Base-by-base conservation (phyloP, 2,329 filamentous ascomycete genomes). In the Xylariaceae sp. region DNA sequence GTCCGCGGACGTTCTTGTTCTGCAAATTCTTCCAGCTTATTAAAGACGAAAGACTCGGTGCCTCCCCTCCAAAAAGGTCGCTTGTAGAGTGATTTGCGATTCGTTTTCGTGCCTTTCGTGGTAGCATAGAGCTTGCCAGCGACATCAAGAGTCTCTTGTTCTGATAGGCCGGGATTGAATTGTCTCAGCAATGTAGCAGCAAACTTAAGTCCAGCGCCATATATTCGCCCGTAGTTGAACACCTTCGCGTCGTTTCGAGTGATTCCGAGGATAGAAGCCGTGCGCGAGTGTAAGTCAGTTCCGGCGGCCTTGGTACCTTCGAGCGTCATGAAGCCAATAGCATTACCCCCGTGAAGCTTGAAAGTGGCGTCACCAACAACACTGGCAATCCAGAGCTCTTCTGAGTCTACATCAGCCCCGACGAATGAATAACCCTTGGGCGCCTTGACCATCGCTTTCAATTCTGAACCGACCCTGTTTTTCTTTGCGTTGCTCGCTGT, bases 151-250 rank as follows among this genome's bases (percentile, higher is more conserved):
- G 94, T 96, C 72, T 97, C 81, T 24, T 81, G 77, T 64, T 97
- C 94, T 0, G 88, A 88, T 27, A 99, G 76, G 16, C 75, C 80
- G 1, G 93, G 92, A 65, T 97, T 97, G 76, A 99, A 99, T 67
- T 97, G 94, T 6, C 92, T 85, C 2, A 99, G 81, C 2, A 99
- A 78, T 8, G 91, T 95, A 2, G 89, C 86, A 0, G 94, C 94
- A 68, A 99, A 99, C 64, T 92, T 96, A 44, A 97, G 77, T 0
- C 94, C 95, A 4, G 94, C 95, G n/a, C 94, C 95, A 67, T 99
- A 99, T 42, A 99, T 99, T 33, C 95, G 90, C 6, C 95, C 95
- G 65, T 99, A 99, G 71, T 99, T 99, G 79, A 99, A 99, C 1
- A 99, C 85, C 70, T 99, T 99, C 53, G 94, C 94, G 66, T 97